Conservation (phyloP, 108 stramenopile species). For the Skeletonema menzelii region DNA sequence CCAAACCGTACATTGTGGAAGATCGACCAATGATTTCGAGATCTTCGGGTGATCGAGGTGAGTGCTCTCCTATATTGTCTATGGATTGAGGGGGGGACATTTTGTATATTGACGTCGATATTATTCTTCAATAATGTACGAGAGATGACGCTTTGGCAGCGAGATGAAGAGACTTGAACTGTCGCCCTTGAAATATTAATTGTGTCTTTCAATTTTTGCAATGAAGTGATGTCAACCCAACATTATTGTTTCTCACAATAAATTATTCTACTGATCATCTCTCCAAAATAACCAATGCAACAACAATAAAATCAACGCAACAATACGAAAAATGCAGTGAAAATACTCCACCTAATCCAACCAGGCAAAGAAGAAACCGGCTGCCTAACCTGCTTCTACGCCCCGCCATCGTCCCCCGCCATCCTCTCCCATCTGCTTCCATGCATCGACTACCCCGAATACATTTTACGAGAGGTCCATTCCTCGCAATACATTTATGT, state of each 20-base stretch:
- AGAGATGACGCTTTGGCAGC: not conserved
- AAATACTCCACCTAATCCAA: constrained; percentile 46
- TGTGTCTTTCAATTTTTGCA: not conserved
- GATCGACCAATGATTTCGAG: constrained; percentile 57
- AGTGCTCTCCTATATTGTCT: no score
- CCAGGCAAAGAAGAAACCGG: constrained; percentile 54
- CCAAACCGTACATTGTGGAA: constrained; percentile 56
- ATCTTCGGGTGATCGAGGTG: constrained; percentile 46
- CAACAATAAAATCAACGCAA: constrained; percentile 1
- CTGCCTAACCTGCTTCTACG: constrained; percentile 53
- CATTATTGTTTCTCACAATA: no score
- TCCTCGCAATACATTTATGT: constrained; percentile 56
- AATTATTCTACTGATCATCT: not conserved
- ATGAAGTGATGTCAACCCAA: no score
- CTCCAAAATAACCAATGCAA: not conserved
- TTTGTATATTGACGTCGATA: no score
- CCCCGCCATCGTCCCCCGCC: constrained; percentile 22
- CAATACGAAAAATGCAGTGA: constrained; percentile 25
- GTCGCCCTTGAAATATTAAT: not conserved
- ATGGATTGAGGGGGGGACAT: no score
- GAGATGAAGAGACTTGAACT: not conserved
- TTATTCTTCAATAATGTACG: no score
- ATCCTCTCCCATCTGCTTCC: constrained; percentile 47
- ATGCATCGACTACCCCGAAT: constrained; percentile 58
- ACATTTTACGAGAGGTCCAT: constrained; percentile 53